Conservation (phyloP, 768 basidiomycete genomes). For the Tricholoma matsutake region DNA sequence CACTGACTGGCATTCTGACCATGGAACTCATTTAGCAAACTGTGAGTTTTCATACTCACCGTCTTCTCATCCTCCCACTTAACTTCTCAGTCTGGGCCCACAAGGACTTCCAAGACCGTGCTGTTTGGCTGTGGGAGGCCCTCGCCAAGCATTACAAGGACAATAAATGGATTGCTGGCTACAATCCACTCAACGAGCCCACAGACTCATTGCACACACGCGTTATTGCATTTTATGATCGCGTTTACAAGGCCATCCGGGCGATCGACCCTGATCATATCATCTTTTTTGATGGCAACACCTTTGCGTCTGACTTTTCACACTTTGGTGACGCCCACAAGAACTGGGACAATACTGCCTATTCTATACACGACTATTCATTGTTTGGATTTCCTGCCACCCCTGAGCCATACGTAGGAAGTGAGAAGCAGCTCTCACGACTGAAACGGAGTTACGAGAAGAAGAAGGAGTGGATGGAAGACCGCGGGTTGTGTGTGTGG, state of each 20-base stretch:
- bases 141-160: slow-evolving; percentile 72
- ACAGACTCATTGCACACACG: slow-evolving; percentile 67
- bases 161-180: slow-evolving; percentile 84
- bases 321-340: slow-evolving; percentile 62
- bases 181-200: slow-evolving; percentile 84
- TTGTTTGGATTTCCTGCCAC: slow-evolving; percentile 68
- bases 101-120: slow-evolving; percentile 82
- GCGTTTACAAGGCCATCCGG: slow-evolving; percentile 68
- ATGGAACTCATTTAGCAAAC: slow-evolving; percentile 64
- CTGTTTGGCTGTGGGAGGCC: slow-evolving; percentile 74
- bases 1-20: slow-evolving; percentile 78
- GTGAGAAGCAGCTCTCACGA: slow-evolving; percentile 47
- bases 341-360: slow-evolving; percentile 69
- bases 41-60: slow-evolving; percentile 29
- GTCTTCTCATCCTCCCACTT: background rate
- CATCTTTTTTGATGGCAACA: slow-evolving; percentile 84
- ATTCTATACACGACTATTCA: slow-evolving; percentile 78
- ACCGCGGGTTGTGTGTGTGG: slow-evolving; percentile 64
- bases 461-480: slow-evolving; percentile 77
- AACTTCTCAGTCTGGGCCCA: slow-evolving; percentile 63
- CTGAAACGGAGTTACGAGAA: slow-evolving; percentile 60
- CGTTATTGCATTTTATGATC: slow-evolving; percentile 64
- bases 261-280: slow-evolving; percentile 65
- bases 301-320: slow-evolving; percentile 77
- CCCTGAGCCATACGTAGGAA: slow-evolving; percentile 51